Conservation (phyloP, 108 stramenopile species). For the Schizochytrium sp. region DNA sequence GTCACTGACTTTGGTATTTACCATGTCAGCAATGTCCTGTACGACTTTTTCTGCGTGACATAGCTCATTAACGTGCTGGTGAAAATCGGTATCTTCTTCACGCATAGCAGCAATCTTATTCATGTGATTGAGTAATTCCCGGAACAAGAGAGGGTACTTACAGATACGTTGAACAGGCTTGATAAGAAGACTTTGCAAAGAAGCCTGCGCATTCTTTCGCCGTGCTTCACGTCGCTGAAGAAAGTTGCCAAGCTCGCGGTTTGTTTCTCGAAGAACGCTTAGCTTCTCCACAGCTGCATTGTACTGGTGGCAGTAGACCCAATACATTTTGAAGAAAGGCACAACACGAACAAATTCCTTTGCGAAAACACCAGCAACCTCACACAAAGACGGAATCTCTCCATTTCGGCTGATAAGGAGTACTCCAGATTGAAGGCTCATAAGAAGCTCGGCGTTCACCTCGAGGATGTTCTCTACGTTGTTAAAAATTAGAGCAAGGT, state of each 20-base stretch:
- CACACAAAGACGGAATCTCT: constrained; percentile 43
- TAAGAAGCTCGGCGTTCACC: constrained; percentile 57
- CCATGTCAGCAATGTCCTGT: constrained; percentile 58
- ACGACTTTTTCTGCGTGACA: constrained; percentile 55
- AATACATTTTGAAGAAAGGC: constrained; percentile 63
- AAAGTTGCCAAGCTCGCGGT: constrained; percentile 42
- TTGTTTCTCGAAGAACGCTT: neutral
- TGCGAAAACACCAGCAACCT: constrained; percentile 54
- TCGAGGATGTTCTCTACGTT: constrained; percentile 44
- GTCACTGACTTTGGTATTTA: constrained; percentile 16
- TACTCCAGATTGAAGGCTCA: neutral
- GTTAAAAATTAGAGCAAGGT: constrained; percentile 53
- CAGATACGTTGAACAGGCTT: constrained; percentile 64
- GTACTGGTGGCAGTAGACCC: constrained; percentile 64
- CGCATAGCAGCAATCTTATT: neutral
- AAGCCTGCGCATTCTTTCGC: constrained; percentile 41
- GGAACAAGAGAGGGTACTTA: constrained; percentile 63
- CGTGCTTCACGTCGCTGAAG: constrained; percentile 53
- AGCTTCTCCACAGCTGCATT: neutral
- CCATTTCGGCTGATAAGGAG: constrained; percentile 42
- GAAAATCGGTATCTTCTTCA: constrained; percentile 57
- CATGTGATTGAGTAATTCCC: constrained; percentile 63
- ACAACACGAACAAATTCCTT: constrained; percentile 54
- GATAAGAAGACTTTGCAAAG: constrained; percentile 48
- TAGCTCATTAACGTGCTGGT: constrained; percentile 46